These are phyloP conservation scores for Paraphaeosphaeria minitans DNA, from an alignment of 2,329 filamentous ascomycete genomes.

Conservation along the genomic window DNA sequence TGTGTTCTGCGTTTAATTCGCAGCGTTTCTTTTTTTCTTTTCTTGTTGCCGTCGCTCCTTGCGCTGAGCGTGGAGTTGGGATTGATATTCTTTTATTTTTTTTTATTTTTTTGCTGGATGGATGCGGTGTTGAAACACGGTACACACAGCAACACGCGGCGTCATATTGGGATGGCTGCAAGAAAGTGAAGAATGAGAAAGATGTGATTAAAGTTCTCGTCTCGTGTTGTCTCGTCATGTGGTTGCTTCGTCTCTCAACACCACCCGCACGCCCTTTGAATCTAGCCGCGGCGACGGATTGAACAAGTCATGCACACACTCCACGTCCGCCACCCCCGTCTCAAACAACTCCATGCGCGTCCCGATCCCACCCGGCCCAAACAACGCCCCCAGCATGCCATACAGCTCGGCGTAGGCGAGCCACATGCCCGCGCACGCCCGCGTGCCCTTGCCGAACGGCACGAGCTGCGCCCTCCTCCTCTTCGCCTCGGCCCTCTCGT, in stretches of 20 bases:
- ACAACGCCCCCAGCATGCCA: constrained; percentile 27
- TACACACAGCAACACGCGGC: too few species aligned
- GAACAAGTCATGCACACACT: constrained; percentile 35
- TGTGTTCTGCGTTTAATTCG: constrained; percentile 5
- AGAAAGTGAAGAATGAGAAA: too few species aligned
- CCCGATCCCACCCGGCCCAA: constrained; percentile 13
- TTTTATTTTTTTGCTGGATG: too few species aligned
- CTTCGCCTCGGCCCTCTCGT: constrained; percentile 2
- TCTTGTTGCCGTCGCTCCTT: too few species aligned
- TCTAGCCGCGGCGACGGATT: constrained; percentile 25
- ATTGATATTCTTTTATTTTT: too few species aligned
- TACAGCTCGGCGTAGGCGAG: constrained; percentile 24
- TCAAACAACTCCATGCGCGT: constrained; percentile 18
- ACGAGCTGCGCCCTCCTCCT: constrained; percentile 28
- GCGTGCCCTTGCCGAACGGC: constrained; percentile 36
- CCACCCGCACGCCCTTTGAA: constrained; percentile 32
- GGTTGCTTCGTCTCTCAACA: not conserved
- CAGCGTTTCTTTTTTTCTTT: not conserved
- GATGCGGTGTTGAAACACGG: too few species aligned
- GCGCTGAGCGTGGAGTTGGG: too few species aligned
- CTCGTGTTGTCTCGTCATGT: too few species aligned
- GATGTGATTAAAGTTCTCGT: too few species aligned
- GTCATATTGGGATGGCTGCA: too few species aligned
- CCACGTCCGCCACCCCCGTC: constrained; percentile 20
- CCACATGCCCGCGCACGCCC: constrained; percentile 36